phyloP scores from a whole-genome alignment of 2,329 filamentous ascomycete species.

The Talaromyces marneffei region DNA sequence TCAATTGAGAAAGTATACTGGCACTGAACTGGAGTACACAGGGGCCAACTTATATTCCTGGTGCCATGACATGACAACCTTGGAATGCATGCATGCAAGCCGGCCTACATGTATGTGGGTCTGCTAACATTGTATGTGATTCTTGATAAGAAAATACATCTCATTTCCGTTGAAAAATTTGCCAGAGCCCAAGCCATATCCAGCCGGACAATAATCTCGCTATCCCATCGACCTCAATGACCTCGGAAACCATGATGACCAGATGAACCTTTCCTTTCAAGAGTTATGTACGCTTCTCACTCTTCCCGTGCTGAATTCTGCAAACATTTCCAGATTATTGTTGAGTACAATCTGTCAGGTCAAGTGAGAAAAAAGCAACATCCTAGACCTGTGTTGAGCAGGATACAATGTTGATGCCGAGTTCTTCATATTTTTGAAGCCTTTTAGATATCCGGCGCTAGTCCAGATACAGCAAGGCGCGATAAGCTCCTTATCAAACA shows the following conservation, averaged over 20 bases:
- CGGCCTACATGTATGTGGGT: background rate
- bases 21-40: background rate
- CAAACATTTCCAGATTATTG: background rate
- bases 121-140: background rate
- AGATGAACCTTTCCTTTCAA: background rate
- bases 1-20: background rate
- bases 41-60: background rate
- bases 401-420: background rate
- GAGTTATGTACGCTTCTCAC: background rate
- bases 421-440: background rate
- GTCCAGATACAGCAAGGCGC: background rate
- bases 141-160: background rate
- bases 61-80: no score
- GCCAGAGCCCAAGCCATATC: background rate
- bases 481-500: background rate
- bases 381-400: background rate
- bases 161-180: background rate
- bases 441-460: background rate
- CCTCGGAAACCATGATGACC: background rate
- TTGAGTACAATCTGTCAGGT: background rate
- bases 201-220: background rate
- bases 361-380: background rate
- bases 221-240: background rate
- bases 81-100: background rate
- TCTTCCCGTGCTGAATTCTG: no score